A percentile compares a stretch with the other conserved stretches of the same genome.
Conservation (phyloP, 179 eudicot genomes). For the Camellia oleifera region DNA sequence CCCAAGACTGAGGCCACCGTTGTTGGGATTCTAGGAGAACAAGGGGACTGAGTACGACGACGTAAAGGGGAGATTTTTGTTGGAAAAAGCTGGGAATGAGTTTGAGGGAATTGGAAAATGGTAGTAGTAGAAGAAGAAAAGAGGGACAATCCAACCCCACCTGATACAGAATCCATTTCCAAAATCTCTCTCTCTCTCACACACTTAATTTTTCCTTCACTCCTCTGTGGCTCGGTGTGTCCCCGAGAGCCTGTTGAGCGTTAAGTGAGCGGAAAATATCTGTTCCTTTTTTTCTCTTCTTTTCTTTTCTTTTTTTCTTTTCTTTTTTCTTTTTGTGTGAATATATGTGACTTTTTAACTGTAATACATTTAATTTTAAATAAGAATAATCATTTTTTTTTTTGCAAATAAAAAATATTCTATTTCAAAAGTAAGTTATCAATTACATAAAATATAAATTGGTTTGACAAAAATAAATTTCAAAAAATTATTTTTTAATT, state of each 20-base stretch:
- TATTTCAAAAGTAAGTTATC: no score
- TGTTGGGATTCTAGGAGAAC: constrained; percentile 4
- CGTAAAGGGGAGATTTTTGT: neutral
- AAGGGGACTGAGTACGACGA: neutral
- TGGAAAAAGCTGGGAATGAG: constrained; percentile 5
- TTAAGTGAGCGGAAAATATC: neutral
- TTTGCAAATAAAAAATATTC: no score
- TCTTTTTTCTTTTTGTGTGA: no score
- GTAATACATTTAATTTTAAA: no score
- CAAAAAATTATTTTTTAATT: no score
- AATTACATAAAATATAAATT: no score
- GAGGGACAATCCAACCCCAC: neutral
- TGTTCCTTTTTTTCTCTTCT: no score
- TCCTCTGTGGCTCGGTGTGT: neutral
- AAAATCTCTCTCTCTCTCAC: neutral
- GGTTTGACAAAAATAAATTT: no score
- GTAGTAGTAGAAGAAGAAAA: neutral
- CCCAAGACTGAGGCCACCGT: constrained; percentile 13
- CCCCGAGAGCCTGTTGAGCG: neutral
- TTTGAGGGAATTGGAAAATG: neutral
- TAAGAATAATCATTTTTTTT: no score
- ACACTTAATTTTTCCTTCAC: neutral
- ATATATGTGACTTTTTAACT: no score
- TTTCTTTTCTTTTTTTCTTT: no score
- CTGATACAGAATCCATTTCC: constrained; percentile 9